Evolutionary conservation across 257 asterid genomes (phyloP).

Genomic region (Solanum ossicruentum): DNA sequence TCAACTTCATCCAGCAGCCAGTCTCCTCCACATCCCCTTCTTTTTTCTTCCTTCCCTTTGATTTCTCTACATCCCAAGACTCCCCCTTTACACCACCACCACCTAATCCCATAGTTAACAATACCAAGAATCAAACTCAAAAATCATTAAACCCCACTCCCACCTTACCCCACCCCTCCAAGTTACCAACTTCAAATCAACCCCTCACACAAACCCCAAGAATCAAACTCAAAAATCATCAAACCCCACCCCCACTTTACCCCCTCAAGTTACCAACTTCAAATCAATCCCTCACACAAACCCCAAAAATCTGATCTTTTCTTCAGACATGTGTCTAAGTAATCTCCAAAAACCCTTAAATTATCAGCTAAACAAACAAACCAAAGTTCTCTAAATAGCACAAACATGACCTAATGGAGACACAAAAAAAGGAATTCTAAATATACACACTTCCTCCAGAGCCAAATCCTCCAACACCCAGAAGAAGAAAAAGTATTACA

Average conservation of each 20-base stretch:
- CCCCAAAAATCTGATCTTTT: background rate
- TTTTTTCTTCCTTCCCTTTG: slow-evolving; percentile 29
- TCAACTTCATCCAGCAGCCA: slow-evolving; percentile 43
- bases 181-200: background rate
- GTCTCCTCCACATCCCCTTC: slow-evolving; percentile 16
- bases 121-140: slow-evolving; percentile 13
- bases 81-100: slow-evolving; percentile 31
- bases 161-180: background rate
- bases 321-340: background rate
- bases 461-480: background rate
- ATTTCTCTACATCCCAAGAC: slow-evolving; percentile 41
- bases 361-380: background rate
- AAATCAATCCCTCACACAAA: background rate
- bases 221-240: background rate
- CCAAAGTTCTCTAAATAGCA: background rate
- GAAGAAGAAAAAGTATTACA: background rate
- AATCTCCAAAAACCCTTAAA: background rate
- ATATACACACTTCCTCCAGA: background rate
- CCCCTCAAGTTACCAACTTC: background rate
- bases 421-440: background rate
- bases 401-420: background rate
- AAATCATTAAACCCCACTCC: background rate
- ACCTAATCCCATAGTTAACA: slow-evolving; percentile 36
- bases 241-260: background rate
- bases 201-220: background rate